Evolutionary conservation across 1,139 yeast species (phyloP).

Genomic region (Debaryomyces nepalensis): DNA sequence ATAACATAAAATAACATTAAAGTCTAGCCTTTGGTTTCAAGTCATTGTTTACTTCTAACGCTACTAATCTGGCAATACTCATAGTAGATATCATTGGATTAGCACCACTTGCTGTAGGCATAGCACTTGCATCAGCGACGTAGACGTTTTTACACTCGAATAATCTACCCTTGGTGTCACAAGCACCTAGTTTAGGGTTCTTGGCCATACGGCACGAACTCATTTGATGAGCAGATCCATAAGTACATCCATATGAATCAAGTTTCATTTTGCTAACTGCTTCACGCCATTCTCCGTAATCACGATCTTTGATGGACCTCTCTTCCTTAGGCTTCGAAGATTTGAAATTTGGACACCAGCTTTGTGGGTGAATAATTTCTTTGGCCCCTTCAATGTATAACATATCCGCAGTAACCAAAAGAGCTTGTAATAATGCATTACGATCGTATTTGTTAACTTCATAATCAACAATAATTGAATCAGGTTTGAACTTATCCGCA

Average conservation of each 20-base stretch:
- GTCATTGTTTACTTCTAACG: constrained; percentile 40
- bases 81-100: constrained; percentile 57
- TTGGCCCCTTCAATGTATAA: constrained; percentile 57
- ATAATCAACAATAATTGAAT: constrained; percentile 45
- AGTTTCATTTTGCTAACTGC: constrained; percentile 33
- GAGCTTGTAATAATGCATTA: constrained; percentile 45
- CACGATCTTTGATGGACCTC: constrained; percentile 48
- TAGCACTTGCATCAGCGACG: constrained; percentile 60
- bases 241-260: constrained; percentile 34
- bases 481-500: constrained; percentile 42
- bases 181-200: constrained; percentile 54
- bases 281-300: constrained; percentile 52
- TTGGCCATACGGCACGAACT: constrained; percentile 59
- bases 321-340: constrained; percentile 44
- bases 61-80: constrained; percentile 45
- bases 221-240: constrained; percentile 69
- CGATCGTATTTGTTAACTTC: constrained; percentile 47
- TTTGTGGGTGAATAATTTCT: constrained; percentile 46
- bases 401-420: constrained; percentile 50
- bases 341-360: constrained; percentile 45
- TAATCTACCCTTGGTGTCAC: constrained; percentile 53
- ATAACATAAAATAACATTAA: constrained; percentile 18
- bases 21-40: constrained; percentile 37
- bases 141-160: constrained; percentile 58
- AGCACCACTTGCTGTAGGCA: constrained; percentile 66